Percentiles rank a stretch among this genome's conserved stretches.
phyloP scores from a whole-genome alignment of 2,329 filamentous ascomycete species.

The Fonsecaea monophora region DNA sequence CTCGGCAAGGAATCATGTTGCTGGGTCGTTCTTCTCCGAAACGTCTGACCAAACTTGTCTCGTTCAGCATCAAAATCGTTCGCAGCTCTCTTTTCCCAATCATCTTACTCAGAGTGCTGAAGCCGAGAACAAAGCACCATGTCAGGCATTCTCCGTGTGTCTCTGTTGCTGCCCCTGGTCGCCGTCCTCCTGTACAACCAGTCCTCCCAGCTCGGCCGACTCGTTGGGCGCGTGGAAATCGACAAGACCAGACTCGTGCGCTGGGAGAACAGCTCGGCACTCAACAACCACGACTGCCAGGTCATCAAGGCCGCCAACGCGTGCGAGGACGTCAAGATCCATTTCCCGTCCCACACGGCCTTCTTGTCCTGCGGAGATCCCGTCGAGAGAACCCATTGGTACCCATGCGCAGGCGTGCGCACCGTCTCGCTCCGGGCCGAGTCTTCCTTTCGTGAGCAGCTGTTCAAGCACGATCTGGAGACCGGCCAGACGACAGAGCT shows the following conservation, averaged over 20 bases:
- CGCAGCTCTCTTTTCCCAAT: not conserved
- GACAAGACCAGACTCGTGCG: conserved; percentile 31
- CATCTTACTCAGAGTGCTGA: not conserved
- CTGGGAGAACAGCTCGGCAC: conserved; percentile 30
- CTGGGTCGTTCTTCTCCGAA: conserved; percentile 8
- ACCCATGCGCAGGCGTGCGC: conserved; percentile 32
- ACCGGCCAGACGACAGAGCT: conserved; percentile 28
- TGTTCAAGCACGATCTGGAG: conserved; percentile 35
- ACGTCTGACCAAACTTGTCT: not conserved
- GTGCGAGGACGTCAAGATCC: conserved; percentile 36
- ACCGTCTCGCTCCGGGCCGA: conserved; percentile 23
- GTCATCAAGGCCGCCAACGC: conserved; percentile 28
- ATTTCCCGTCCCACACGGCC: conserved; percentile 32
- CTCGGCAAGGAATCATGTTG: not conserved
- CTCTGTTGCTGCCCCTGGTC: conserved; percentile 23
- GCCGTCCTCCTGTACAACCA: conserved; percentile 26
- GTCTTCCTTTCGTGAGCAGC: conserved; percentile 31
- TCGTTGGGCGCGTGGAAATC: conserved; percentile 28
- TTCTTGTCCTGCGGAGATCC: conserved; percentile 34
- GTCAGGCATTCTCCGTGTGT: conserved; percentile 13
- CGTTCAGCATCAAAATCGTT: not conserved
- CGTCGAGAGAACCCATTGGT: conserved; percentile 33
- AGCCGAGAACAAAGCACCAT: not conserved
- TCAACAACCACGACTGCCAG: conserved; percentile 31
- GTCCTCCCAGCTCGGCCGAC: conserved; percentile 15